Percentiles rank a stretch among this genome's conserved stretches.
These are phyloP conservation scores for Penicillium verhagenii DNA, from an alignment of 495 filamentous ascomycete genomes.

Conservation along the genomic window DNA sequence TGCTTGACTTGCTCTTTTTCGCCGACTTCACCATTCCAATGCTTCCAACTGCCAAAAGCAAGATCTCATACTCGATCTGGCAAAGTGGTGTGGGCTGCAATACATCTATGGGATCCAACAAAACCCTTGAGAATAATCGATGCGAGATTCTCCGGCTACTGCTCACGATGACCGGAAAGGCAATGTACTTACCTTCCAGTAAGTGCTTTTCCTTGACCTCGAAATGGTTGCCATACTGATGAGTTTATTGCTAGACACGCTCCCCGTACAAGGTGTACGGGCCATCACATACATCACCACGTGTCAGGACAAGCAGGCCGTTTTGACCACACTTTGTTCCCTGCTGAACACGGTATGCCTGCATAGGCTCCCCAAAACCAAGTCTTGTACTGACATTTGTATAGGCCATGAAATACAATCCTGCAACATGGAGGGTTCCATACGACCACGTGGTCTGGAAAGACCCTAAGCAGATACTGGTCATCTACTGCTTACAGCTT, in stretches of 20 bases:
- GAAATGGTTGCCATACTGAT: slow-evolving; percentile 13
- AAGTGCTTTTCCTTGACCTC: slow-evolving; percentile 21
- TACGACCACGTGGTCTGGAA: slow-evolving; percentile 94
- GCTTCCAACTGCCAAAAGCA: slow-evolving; percentile 63
- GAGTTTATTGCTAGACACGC: slow-evolving; percentile 47
- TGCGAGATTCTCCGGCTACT: slow-evolving; percentile 86
- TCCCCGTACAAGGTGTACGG: slow-evolving; percentile 83
- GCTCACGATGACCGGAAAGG: slow-evolving; percentile 81
- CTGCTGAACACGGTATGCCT: slow-evolving; percentile 86
- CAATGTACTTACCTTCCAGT: slow-evolving; percentile 88
- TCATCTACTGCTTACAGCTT: slow-evolving; percentile 88
- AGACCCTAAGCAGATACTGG: slow-evolving; percentile 86
- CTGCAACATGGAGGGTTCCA: slow-evolving; percentile 89
- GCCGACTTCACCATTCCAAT: slow-evolving; percentile 80
- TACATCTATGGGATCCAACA: slow-evolving; percentile 80
- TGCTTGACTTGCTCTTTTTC: slow-evolving; percentile 90
- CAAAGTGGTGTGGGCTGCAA: slow-evolving; percentile 97
- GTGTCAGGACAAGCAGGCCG: slow-evolving; percentile 85
- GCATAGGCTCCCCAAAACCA: neutral
- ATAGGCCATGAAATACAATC: slow-evolving; percentile 94
- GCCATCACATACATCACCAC: slow-evolving; percentile 88
- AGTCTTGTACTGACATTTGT: slow-evolving; percentile 2
- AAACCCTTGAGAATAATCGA: slow-evolving; percentile 87
- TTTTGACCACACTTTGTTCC: slow-evolving; percentile 86
- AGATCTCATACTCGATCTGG: slow-evolving; percentile 94